Base-by-base conservation (phyloP, 257 asterid species). In the Ballota nigra region DNA sequence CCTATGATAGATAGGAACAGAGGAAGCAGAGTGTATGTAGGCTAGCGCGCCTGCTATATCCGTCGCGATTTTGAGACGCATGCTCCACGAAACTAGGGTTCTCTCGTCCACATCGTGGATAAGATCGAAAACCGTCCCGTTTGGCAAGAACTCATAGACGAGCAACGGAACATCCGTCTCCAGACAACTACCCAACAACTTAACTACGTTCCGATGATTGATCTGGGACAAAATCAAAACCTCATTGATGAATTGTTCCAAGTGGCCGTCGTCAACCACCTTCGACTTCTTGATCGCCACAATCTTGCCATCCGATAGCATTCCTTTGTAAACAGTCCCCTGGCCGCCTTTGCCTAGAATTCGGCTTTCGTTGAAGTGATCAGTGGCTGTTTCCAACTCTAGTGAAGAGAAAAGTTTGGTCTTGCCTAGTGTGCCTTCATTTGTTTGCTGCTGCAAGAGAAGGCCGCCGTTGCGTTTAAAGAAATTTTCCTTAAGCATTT, bases 311-410 rank as follows among this genome's bases (percentile, higher is more conserved):
- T 78, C 73, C 6, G 63, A 24, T 55, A 36, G 43, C 43, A 36
- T 36, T 36, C 43, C 43, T 36, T 36, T 36, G 12, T 36, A 36
- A 2, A 36, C 82, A 0, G 73, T 73, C 4, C 76, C 79, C 10
- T 78, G 79, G 9, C 82, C 82, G 18, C 78, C 82, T 8, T 51
- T 74, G 0, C 82, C 78, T 2, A 72, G 63, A 15, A 78, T 56
- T 20, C 78, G 57, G 29, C 64, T 73, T 16, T 43, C 34, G 28
- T 49, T 68, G 70, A 75, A 75, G 65, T 36, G 18, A 16, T 75
- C 75, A 1, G 79, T 68, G 33, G 79, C 75, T 60, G 62, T 75
- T 33, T 75, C 79, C 56, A 75, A 18, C 74, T 68, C 79, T 20
- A 33, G 36, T 6, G 65, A 63, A 2, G 70, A 41, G 20, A 68